Conservation (phyloP, 2,329 filamentous ascomycete species). For the Didymella exigua region DNA sequence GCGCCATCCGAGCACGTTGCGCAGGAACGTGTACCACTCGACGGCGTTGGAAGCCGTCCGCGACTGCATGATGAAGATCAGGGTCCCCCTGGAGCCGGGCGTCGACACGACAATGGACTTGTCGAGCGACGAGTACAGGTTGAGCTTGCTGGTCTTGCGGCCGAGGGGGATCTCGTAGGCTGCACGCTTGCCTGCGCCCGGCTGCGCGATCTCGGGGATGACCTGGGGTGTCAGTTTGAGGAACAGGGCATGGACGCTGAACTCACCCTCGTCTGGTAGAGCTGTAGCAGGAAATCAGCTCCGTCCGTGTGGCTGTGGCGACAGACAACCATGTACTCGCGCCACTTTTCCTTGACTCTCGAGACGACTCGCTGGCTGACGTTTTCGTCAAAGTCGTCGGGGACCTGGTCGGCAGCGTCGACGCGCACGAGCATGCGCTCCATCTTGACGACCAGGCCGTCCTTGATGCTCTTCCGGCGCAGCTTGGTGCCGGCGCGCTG, state of each 20-base stretch:
- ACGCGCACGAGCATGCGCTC: slow-evolving; percentile 71
- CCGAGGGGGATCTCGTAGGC: slow-evolving; percentile 64
- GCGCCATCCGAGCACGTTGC: slow-evolving; percentile 63
- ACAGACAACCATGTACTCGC: slow-evolving; percentile 67
- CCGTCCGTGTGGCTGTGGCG: slow-evolving; percentile 62
- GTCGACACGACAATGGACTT: slow-evolving; percentile 70
- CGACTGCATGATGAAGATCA: slow-evolving; percentile 65
- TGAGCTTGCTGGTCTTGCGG: slow-evolving; percentile 60
- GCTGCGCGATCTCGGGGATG: slow-evolving; percentile 63
- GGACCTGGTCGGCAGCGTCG: slow-evolving; percentile 60
- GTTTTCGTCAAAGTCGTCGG: slow-evolving; percentile 68
- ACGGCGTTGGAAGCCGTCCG: slow-evolving; percentile 66
- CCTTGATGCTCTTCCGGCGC: slow-evolving; percentile 51
- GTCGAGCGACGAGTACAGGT: slow-evolving; percentile 69
- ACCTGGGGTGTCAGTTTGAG: slow-evolving; percentile 45
- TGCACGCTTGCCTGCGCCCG: slow-evolving; percentile 59
- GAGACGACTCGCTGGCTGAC: slow-evolving; percentile 65
- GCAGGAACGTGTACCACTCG: slow-evolving; percentile 72
- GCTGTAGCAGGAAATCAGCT: slow-evolving; percentile 61
- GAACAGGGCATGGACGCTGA: not conserved
- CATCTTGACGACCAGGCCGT: slow-evolving; percentile 70
- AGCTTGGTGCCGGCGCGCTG: slow-evolving; percentile 44
- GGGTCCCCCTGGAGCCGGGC: slow-evolving; percentile 59
- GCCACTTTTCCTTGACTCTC: slow-evolving; percentile 66
- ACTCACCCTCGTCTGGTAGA: slow-evolving; percentile 63